Conservation (phyloP, 352 stramenopile genomes). For the Phytophthora brassicae region DNA sequence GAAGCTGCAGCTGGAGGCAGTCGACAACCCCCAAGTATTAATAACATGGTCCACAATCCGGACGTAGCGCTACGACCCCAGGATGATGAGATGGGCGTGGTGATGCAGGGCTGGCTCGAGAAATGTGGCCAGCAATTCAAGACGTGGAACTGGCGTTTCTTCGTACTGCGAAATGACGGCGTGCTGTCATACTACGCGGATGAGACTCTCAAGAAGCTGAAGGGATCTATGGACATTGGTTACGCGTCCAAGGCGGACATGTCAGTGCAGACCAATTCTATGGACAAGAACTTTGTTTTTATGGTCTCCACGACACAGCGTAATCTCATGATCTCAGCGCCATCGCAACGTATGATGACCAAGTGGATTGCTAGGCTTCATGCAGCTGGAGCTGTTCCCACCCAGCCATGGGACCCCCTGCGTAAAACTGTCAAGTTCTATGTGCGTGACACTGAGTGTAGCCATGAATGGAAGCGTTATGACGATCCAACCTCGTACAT, state of each 20-base stretch:
- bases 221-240: constrained; percentile 79
- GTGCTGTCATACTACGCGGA: constrained; percentile 83
- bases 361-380: constrained; percentile 85
- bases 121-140: constrained; percentile 90
- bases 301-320: constrained; percentile 73
- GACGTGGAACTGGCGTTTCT: constrained; percentile 90
- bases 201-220: constrained; percentile 73
- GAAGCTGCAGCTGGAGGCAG: constrained; percentile 17
- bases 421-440: constrained; percentile 85
- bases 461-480: constrained; percentile 86
- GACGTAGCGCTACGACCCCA: constrained; percentile 42
- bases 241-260: constrained; percentile 71
- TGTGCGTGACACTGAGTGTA: constrained; percentile 63
- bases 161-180: constrained; percentile 79
- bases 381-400: constrained; percentile 62
- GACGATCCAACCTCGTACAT: constrained; percentile 86
- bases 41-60: constrained; percentile 30
- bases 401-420: constrained; percentile 74
- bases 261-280: constrained; percentile 81
- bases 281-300: constrained; percentile 84
- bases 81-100: constrained; percentile 63
- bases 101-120: constrained; percentile 87
- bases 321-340: constrained; percentile 83
- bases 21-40: no score
- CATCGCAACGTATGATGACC: constrained; percentile 70